Percentiles rank a stretch among this genome's conserved stretches.
These are phyloP conservation scores for Arachnomyces sp. DNA, from an alignment of 2,329 filamentous ascomycete genomes.

Conservation along the genomic window DNA sequence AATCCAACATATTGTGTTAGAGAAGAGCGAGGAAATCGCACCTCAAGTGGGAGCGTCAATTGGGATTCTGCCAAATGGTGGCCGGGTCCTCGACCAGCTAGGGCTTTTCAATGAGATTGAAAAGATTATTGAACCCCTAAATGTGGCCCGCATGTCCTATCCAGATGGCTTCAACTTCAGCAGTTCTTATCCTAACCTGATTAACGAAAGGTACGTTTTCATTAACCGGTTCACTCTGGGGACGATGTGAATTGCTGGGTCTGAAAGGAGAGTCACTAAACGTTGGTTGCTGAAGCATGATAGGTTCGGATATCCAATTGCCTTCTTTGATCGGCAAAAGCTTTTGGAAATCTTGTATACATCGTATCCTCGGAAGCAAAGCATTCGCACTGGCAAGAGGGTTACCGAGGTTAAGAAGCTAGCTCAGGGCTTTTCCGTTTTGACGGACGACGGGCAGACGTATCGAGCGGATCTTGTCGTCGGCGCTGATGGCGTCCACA, in stretches of 20 bases:
- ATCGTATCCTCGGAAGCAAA: not conserved
- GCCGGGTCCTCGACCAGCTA: constrained; percentile 45
- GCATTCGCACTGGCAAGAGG: not conserved
- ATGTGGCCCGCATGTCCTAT: too few relatives aligned
- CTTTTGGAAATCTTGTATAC: too few relatives aligned
- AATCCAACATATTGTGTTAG: constrained; percentile 46
- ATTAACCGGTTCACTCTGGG: too few relatives aligned
- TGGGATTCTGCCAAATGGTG: constrained; percentile 36
- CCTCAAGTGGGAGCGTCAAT: constrained; percentile 45
- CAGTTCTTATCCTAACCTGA: too few relatives aligned
- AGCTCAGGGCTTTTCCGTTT: constrained; percentile 18
- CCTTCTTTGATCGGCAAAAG: too few relatives aligned
- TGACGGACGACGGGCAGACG: constrained; percentile 26
- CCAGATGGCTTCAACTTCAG: too few relatives aligned
- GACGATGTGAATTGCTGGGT: too few relatives aligned
- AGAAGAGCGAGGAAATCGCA: constrained; percentile 34
- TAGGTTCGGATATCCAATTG: too few relatives aligned
- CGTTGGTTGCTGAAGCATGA: too few relatives aligned
- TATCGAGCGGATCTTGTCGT: constrained; percentile 32
- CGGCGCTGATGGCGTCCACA: constrained; percentile 40
- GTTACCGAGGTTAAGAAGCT: constrained; percentile 1
- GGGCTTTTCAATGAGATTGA: constrained; percentile 32
- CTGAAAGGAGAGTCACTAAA: too few relatives aligned
- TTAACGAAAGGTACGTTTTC: too few relatives aligned
- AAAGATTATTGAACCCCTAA: too few relatives aligned